A percentile compares a stretch with the other conserved stretches of the same genome.
Evolutionary conservation across 768 basidiomycete genomes (phyloP).

Genomic region (Naganishia randhawae): DNA sequence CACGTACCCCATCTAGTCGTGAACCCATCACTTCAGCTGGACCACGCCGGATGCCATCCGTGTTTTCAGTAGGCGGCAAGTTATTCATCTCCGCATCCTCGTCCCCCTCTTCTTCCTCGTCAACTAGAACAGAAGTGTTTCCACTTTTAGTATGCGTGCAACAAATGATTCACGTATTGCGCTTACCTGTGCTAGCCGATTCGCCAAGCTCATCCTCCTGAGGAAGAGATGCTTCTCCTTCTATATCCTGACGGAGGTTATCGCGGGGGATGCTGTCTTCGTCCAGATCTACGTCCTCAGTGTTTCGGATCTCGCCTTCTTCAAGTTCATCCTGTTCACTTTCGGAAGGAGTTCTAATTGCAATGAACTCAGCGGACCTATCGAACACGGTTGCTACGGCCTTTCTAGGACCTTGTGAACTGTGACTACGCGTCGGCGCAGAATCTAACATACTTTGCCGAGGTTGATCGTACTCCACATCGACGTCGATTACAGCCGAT

Average conservation of each 20-base stretch:
- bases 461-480: not conserved
- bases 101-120: not conserved
- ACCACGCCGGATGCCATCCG: constrained; percentile 4
- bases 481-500: not conserved
- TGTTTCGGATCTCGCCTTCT: constrained; percentile 14
- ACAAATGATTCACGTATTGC: not conserved
- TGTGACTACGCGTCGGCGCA: not conserved
- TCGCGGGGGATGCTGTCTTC: not conserved
- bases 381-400: not conserved
- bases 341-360: not conserved
- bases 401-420: not conserved
- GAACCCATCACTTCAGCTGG: constrained; percentile 14
- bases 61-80: not conserved
- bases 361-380: not conserved
- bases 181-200: not conserved
- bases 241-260: not conserved
- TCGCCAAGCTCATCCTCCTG: not conserved
- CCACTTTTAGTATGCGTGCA: not conserved
- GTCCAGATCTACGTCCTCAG: not conserved
- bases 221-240: not conserved
- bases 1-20: constrained; percentile 17
- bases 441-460: not conserved
- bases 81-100: not conserved
- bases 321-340: not conserved
- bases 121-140: not conserved